A percentile compares a stretch with the other conserved stretches of the same genome.
phyloP scores from a whole-genome alignment of 495 filamentous ascomycete species.

The Glarea lozoyensis region DNA sequence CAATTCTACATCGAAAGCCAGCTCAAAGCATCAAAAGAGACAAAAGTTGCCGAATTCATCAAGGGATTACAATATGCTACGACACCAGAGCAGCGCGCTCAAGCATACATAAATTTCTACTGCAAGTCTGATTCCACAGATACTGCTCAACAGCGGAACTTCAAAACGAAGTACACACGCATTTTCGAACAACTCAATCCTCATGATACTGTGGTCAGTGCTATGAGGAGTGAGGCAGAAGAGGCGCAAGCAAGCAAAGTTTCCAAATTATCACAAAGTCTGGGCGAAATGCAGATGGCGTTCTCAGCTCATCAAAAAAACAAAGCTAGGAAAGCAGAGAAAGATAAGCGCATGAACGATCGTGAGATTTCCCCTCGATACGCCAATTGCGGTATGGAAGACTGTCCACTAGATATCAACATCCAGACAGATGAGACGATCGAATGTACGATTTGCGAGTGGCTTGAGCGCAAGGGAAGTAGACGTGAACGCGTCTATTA shows the following conservation, averaged over 20 bases:
- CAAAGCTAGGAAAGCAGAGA: conserved; percentile 23
- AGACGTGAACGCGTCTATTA: conserved; percentile 25
- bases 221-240: conserved; percentile 14
- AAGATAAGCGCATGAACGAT: conserved; percentile 16
- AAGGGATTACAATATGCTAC: conserved; percentile 1
- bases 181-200: conserved; percentile 12
- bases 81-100: conserved; percentile 14
- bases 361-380: conserved; percentile 21
- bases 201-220: conserved; percentile 12
- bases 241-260: conserved; percentile 3
- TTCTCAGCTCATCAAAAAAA: conserved; percentile 16
- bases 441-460: conserved; percentile 32
- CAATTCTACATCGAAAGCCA: not conserved
- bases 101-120: conserved; percentile 16
- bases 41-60: conserved; percentile 4
- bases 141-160: conserved; percentile 7
- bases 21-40: not conserved
- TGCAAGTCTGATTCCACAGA: conserved; percentile 6
- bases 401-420: conserved; percentile 23
- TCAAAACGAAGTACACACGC: conserved; percentile 19
- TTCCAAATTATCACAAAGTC: not conserved
- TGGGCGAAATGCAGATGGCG: conserved; percentile 15
- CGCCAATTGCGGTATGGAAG: conserved; percentile 29
- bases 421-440: conserved; percentile 19
- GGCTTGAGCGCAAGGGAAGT: conserved; percentile 22